Evolutionary conservation across 2,329 filamentous ascomycete species (phyloP).

Genomic region (Arthrobotrys pseudoclavata): DNA sequence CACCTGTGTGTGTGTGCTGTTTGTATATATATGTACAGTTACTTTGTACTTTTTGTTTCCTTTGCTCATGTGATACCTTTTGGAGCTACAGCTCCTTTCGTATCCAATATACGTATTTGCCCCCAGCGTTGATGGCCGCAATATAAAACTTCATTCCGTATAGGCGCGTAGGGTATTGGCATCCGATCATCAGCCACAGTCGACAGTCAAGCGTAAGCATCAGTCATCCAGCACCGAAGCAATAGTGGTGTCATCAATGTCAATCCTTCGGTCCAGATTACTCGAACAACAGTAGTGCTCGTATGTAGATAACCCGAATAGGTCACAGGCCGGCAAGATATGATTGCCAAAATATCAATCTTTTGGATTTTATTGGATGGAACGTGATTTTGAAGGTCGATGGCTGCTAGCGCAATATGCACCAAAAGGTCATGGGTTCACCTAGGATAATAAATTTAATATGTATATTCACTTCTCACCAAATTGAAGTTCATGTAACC

Average conservation of each 20-base stretch:
- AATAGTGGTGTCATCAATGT: conserved; percentile 56
- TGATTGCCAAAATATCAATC: conserved; percentile 42
- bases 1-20: conserved; percentile 20
- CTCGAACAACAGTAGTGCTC: conserved; percentile 50
- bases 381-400: neutral
- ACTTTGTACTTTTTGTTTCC: conserved; percentile 41
- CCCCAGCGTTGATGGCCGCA: conserved; percentile 5
- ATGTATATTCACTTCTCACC: conserved; percentile 28
- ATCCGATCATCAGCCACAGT: conserved; percentile 38
- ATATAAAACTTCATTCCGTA: conserved; percentile 16
- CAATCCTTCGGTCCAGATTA: conserved; percentile 55
- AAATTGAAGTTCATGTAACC: conserved; percentile 26
- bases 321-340: conserved; percentile 46
- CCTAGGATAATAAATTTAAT: conserved; percentile 28
- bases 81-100: conserved; percentile 28
- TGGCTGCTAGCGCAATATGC: conserved; percentile 32
- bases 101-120: conserved; percentile 33
- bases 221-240: conserved; percentile 38
- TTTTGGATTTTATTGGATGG: conserved; percentile 31
- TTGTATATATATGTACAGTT: conserved; percentile 53
- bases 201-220: conserved; percentile 31
- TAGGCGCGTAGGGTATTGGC: conserved; percentile 19
- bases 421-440: conserved; percentile 20
- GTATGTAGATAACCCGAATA: conserved; percentile 52
- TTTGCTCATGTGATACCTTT: conserved; percentile 47